These are phyloP conservation scores for Teratosphaeria viscida DNA, from an alignment of 2,329 filamentous ascomycete species.

Conservation along the genomic window DNA sequence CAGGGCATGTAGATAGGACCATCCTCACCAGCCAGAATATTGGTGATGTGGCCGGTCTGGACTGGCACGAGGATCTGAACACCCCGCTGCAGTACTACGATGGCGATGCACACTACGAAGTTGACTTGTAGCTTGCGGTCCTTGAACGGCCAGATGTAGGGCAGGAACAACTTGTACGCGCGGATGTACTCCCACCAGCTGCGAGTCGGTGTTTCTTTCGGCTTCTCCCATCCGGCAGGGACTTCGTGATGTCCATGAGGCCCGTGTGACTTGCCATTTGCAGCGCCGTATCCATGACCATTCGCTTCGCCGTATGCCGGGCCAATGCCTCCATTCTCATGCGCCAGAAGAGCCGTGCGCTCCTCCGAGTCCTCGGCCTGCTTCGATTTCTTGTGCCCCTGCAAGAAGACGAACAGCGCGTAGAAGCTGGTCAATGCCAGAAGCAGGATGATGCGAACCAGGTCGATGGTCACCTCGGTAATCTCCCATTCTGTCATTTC, in stretches of 20 bases:
- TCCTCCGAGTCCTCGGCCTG: slow-evolving; percentile 27
- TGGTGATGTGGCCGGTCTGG: slow-evolving; percentile 71
- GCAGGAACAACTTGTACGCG: slow-evolving; percentile 88
- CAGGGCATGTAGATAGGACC: slow-evolving; percentile 53
- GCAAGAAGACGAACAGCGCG: slow-evolving; percentile 26
- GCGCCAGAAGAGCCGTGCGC: slow-evolving; percentile 17
- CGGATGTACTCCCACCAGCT: slow-evolving; percentile 95
- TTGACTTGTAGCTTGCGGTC: slow-evolving; percentile 63
- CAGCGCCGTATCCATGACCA: slow-evolving; percentile 38
- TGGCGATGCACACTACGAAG: slow-evolving; percentile 69
- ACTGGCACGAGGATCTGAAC: slow-evolving; percentile 80
- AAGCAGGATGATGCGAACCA: slow-evolving; percentile 58
- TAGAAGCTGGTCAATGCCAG: slow-evolving; percentile 51
- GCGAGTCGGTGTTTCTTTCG: slow-evolving; percentile 71
- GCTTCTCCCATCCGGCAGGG: slow-evolving; percentile 76
- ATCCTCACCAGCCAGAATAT: slow-evolving; percentile 53
- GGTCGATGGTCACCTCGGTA: slow-evolving; percentile 55
- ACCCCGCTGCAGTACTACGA: slow-evolving; percentile 69
- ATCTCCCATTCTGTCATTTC: slow-evolving; percentile 50
- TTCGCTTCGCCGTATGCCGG: slow-evolving; percentile 29
- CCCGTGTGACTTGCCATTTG: slow-evolving; percentile 38
- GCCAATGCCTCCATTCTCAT: slow-evolving; percentile 35
- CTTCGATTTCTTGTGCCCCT: background rate
- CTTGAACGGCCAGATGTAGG: slow-evolving; percentile 90
- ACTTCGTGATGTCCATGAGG: slow-evolving; percentile 3